phyloP scores from a whole-genome alignment of 2,329 filamentous ascomycete genomes.

The Aspergillus phoenicis region DNA sequence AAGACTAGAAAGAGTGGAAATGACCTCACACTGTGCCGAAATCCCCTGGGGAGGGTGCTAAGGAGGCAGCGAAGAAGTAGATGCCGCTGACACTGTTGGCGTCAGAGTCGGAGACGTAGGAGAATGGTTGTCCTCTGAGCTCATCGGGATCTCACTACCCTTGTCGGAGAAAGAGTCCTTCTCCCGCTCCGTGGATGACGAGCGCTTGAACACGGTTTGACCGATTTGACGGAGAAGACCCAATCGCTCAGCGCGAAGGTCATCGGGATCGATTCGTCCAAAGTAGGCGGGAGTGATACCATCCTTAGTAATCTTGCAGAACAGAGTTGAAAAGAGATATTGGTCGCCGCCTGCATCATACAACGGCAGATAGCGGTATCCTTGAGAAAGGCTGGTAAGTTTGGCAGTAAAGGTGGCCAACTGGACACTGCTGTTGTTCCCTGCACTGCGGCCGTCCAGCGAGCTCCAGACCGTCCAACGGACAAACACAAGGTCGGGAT shows the following conservation, averaged over 20 bases:
- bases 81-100: constrained; percentile 40
- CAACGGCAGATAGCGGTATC: constrained; percentile 88
- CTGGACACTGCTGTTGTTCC: constrained; percentile 62
- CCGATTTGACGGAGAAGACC: constrained; percentile 47
- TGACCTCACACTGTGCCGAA: not conserved
- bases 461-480: constrained; percentile 91
- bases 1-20: not conserved
- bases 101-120: constrained; percentile 36
- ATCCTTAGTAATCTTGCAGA: constrained; percentile 78
- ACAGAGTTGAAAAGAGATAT: constrained; percentile 91
- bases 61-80: constrained; percentile 35
- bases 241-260: constrained; percentile 43
- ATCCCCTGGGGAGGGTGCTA: not conserved
- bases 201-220: constrained; percentile 49
- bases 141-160: constrained; percentile 31
- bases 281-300: constrained; percentile 47
- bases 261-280: constrained; percentile 40
- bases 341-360: constrained; percentile 87
- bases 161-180: constrained; percentile 33
- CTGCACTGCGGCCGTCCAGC: constrained; percentile 70
- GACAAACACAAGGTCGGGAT: constrained; percentile 89
- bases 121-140: constrained; percentile 36
- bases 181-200: constrained; percentile 44
- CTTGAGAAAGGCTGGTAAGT: constrained; percentile 82
- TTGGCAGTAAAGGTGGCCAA: constrained; percentile 93